A percentile compares a stretch with the other conserved stretches of the same genome.
These are phyloP conservation scores for Litchi chinensis DNA, from an alignment of 345 rosid genomes.

Conservation along the genomic window DNA sequence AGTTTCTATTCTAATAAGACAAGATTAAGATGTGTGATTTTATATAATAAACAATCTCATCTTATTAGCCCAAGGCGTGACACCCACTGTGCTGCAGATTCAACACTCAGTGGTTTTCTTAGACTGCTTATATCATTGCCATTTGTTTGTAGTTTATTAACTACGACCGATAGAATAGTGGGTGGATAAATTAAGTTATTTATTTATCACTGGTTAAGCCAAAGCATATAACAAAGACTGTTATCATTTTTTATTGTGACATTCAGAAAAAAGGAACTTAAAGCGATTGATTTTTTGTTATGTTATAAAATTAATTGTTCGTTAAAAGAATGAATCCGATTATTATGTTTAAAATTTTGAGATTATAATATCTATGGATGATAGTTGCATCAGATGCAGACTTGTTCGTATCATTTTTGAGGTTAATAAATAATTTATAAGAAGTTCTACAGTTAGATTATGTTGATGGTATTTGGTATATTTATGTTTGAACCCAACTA, in stretches of 20 bases:
- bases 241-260: no score
- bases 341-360: no score
- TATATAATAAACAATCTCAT: neutral
- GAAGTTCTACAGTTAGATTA: no score
- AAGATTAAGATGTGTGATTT: neutral
- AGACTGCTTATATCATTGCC: conserved; percentile 12
- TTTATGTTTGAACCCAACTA: conserved; percentile 23
- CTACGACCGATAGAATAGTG: neutral
- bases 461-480: neutral
- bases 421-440: no score
- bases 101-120: neutral
- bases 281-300: no score
- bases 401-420: no score
- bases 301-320: no score
- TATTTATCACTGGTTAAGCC: conserved; percentile 2
- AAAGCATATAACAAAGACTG: neutral
- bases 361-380: no score
- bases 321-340: no score
- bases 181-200: neutral
- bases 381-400: no score
- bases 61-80: conserved; percentile 10
- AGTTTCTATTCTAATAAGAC: neutral
- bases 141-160: neutral
- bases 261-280: no score
- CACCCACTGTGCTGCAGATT: conserved; percentile 6